Evolutionary conservation across 805 yeast species (phyloP).

Genomic region (Myxozyma melibiosi): DNA sequence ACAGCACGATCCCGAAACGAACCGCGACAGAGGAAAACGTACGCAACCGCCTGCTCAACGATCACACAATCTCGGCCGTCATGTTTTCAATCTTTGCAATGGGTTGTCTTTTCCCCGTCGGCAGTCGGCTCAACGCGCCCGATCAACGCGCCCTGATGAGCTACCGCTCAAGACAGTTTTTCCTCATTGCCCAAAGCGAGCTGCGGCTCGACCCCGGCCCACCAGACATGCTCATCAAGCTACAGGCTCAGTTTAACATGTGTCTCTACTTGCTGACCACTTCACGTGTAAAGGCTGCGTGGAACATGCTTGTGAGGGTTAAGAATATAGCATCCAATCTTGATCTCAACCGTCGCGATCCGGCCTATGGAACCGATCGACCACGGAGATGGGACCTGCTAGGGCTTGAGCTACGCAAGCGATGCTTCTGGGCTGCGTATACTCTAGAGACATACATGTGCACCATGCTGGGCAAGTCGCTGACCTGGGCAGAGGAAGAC

Average conservation of each 20-base stretch:
- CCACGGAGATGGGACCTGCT: slow-evolving; percentile 9
- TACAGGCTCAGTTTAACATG: slow-evolving; percentile 27
- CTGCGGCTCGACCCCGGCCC: slow-evolving; percentile 4
- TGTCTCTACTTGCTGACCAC: slow-evolving; percentile 20
- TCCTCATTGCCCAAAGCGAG: slow-evolving; percentile 23
- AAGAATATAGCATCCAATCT: slow-evolving; percentile 21
- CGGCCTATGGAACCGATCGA: not conserved
- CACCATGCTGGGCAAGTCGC: slow-evolving; percentile 30
- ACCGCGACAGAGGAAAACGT: slow-evolving; percentile 2
- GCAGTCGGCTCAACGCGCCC: not conserved
- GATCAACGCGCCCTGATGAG: slow-evolving; percentile 6
- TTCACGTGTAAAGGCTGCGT: slow-evolving; percentile 24
- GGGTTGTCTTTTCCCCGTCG: slow-evolving; percentile 27
- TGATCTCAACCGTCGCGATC: slow-evolving; percentile 19
- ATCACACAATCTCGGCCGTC: slow-evolving; percentile 19
- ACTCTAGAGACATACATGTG: slow-evolving; percentile 29
- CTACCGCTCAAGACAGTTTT: slow-evolving; percentile 16
- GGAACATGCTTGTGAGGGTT: slow-evolving; percentile 20
- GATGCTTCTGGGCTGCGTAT: slow-evolving; percentile 28
- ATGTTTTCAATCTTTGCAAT: slow-evolving; percentile 25
- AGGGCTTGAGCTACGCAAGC: slow-evolving; percentile 18
- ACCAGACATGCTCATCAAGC: slow-evolving; percentile 12
- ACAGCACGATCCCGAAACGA: not conserved
- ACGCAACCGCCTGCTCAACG: slow-evolving; percentile 12
- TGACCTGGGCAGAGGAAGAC: slow-evolving; percentile 29